These are phyloP conservation scores for Leptomonas pyrrhocoris DNA, from an alignment of 208 protist species.

Conservation along the genomic window DNA sequence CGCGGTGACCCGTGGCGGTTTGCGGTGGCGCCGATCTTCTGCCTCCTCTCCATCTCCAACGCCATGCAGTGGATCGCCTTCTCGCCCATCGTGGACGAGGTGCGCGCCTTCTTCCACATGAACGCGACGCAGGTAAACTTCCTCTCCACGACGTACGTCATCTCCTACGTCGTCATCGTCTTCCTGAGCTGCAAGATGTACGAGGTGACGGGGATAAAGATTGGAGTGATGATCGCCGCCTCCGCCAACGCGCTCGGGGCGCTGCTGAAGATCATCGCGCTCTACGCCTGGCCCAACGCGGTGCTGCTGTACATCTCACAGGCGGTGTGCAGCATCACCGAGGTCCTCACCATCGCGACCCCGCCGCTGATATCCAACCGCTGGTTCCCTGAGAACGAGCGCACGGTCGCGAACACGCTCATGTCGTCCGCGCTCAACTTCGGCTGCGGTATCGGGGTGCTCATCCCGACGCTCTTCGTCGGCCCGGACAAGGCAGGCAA, in stretches of 20 bases:
- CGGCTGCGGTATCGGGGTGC: slow-evolving; percentile 67
- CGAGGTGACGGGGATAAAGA: slow-evolving; percentile 69
- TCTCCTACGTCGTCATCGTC: slow-evolving; percentile 74
- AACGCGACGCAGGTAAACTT: slow-evolving; percentile 67
- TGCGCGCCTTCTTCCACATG: slow-evolving; percentile 61
- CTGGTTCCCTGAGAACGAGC: slow-evolving; percentile 74
- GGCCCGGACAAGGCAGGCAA: slow-evolving; percentile 45
- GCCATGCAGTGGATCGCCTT: slow-evolving; percentile 83
- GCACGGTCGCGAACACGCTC: slow-evolving; percentile 73
- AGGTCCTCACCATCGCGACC: slow-evolving; percentile 79
- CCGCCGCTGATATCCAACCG: slow-evolving; percentile 78
- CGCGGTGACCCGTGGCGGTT: slow-evolving; percentile 61
- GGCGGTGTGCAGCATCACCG: slow-evolving; percentile 71
- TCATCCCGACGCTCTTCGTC: slow-evolving; percentile 77
- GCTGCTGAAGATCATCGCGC: slow-evolving; percentile 62
- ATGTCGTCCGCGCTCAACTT: slow-evolving; percentile 69
- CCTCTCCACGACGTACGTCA: slow-evolving; percentile 77
- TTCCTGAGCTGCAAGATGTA: slow-evolving; percentile 86
- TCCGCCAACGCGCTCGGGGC: slow-evolving; percentile 56
- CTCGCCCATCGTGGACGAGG: slow-evolving; percentile 58
- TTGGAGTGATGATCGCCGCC: slow-evolving; percentile 55
- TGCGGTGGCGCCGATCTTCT: slow-evolving; percentile 52
- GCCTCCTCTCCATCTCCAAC: slow-evolving; percentile 65
- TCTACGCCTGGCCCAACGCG: slow-evolving; percentile 65
- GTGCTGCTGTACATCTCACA: slow-evolving; percentile 65